Conservation (phyloP, 2,329 filamentous ascomycete species). For the Camptophora hylomeconis region DNA sequence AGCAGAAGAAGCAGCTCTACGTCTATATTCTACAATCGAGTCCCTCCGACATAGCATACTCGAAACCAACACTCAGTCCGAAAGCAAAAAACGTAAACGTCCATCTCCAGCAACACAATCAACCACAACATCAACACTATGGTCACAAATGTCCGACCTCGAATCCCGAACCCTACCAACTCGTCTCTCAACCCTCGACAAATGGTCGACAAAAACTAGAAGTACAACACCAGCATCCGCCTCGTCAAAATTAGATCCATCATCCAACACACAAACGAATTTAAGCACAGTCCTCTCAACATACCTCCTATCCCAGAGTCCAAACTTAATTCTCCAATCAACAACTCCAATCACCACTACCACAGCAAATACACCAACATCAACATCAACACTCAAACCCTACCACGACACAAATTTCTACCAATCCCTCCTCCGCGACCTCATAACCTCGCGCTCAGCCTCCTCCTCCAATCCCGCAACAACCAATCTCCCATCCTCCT, state of each 20-base stretch:
- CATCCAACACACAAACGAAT: constrained; percentile 35
- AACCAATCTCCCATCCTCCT: constrained; percentile 25
- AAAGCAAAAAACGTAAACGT: constrained; percentile 30
- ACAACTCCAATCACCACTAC: constrained; percentile 32
- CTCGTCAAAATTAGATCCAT: constrained; percentile 45
- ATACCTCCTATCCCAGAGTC: constrained; percentile 28
- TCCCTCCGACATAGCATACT: constrained; percentile 28
- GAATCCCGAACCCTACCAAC: constrained; percentile 48
- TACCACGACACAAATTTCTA: constrained; percentile 97
- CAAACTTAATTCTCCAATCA: constrained; percentile 17
- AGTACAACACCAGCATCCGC: constrained; percentile 39
- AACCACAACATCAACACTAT: constrained; percentile 53
- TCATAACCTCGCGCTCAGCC: constrained; percentile 66
- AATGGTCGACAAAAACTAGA: constrained; percentile 76
- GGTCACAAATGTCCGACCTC: constrained; percentile 54
- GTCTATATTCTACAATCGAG: constrained; percentile 62
- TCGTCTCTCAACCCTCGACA: constrained; percentile 64
- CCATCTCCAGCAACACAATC: constrained; percentile 34
- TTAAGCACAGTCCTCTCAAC: constrained; percentile 32
- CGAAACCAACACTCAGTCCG: constrained; percentile 17
- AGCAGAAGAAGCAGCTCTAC: constrained; percentile 73
- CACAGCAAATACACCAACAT: constrained; percentile 17
- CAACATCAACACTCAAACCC: constrained; percentile 39
- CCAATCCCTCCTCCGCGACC: constrained; percentile 78
- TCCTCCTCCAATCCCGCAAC: constrained; percentile 28